These are phyloP conservation scores for Craterostigma plantagineum DNA, from an alignment of 257 asterid genomes.

Conservation along the genomic window DNA sequence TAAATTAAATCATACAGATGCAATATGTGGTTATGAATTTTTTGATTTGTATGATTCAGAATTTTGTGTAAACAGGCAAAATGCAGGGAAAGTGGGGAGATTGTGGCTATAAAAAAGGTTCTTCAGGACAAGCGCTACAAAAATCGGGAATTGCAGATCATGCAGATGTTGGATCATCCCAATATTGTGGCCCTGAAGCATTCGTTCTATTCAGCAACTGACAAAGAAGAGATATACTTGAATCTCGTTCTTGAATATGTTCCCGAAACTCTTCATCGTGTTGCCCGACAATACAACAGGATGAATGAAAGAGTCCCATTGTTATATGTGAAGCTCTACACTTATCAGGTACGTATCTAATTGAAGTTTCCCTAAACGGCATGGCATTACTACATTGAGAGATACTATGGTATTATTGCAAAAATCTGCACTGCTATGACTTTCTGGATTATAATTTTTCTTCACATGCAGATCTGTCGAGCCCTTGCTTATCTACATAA, in stretches of 20 bases:
- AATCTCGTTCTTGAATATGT: slow-evolving; percentile 42
- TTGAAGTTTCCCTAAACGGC: neutral
- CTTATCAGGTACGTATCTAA: slow-evolving; percentile 22
- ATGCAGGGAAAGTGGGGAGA: slow-evolving; percentile 34
- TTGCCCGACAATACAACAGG: slow-evolving; percentile 27
- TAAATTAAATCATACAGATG: too few species aligned
- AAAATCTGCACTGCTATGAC: too few species aligned
- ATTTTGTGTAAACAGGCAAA: slow-evolving; percentile 16
- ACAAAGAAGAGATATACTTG: slow-evolving; percentile 40
- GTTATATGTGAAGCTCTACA: slow-evolving; percentile 28
- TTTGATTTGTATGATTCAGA: neutral
- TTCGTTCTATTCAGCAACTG: slow-evolving; percentile 37
- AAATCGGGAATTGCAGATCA: slow-evolving; percentile 35
- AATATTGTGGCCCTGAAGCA: slow-evolving; percentile 33
- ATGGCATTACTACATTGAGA: neutral
- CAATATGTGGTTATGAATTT: neutral
- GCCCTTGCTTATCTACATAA: slow-evolving; percentile 43
- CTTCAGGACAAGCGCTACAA: slow-evolving; percentile 37
- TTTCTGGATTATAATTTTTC: neutral
- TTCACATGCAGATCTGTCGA: slow-evolving; percentile 34
- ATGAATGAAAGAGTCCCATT: slow-evolving; percentile 29
- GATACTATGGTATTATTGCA: neutral
- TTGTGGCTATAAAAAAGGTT: slow-evolving; percentile 45
- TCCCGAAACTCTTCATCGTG: slow-evolving; percentile 31
- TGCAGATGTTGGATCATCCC: slow-evolving; percentile 35